Evolutionary conservation across 768 basidiomycete genomes (phyloP).

Genomic region (Russula foetens): DNA sequence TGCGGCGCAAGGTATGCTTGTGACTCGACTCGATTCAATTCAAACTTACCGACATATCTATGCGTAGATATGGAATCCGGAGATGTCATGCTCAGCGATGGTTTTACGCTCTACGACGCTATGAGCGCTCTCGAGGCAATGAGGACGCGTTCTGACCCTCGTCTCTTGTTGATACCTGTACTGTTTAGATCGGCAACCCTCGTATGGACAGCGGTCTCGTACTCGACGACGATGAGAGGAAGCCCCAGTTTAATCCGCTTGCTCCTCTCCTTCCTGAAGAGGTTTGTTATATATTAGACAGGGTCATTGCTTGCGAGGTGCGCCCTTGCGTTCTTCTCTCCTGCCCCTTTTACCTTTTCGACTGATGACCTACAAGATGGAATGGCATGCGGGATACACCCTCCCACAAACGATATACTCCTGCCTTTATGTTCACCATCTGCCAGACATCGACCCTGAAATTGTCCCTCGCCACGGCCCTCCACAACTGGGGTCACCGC

Average conservation of each 20-base stretch:
- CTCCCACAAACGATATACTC: constrained; percentile 86
- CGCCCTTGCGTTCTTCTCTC: constrained; percentile 20
- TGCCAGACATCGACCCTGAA: constrained; percentile 54
- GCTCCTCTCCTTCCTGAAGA: constrained; percentile 64
- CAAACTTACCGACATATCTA: background rate
- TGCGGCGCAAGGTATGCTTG: constrained; percentile 49
- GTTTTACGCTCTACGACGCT: constrained; percentile 75
- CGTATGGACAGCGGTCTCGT: constrained; percentile 78
- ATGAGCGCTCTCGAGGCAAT: constrained; percentile 89
- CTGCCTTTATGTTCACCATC: constrained; percentile 59
- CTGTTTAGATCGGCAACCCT: constrained; percentile 73
- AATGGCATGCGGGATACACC: constrained; percentile 79
- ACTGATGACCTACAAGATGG: constrained; percentile 45
- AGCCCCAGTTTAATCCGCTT: constrained; percentile 54
- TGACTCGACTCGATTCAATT: background rate
- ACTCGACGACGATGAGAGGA: constrained; percentile 30
- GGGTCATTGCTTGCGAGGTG: constrained; percentile 73
- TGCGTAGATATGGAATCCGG: constrained; percentile 53
- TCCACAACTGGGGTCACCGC: constrained; percentile 31
- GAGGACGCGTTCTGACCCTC: constrained; percentile 17
- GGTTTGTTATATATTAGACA: constrained; percentile 83
- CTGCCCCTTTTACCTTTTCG: constrained; percentile 8
- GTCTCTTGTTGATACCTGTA: constrained; percentile 12
- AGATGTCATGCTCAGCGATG: constrained; percentile 55
- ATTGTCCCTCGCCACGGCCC: constrained; percentile 27